These are phyloP conservation scores for Amanita pallidorosea DNA, from an alignment of 768 basidiomycete species.

Conservation along the genomic window DNA sequence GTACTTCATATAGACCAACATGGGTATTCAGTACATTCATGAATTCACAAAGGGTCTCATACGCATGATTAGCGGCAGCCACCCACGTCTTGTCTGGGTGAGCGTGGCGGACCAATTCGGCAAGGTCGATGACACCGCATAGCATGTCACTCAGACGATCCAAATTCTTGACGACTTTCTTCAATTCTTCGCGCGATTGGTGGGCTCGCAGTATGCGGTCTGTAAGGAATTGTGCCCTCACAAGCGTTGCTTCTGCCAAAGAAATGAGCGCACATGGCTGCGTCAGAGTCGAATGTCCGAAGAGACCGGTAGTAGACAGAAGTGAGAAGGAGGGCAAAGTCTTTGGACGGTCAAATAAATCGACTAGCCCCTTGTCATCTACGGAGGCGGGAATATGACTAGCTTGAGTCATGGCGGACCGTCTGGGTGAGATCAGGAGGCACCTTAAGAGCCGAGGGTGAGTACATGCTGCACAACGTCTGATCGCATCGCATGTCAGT, in stretches of 20 bases:
- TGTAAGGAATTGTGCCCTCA: slow-evolving; percentile 75
- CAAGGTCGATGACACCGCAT: slow-evolving; percentile 93
- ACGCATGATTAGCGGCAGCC: slow-evolving; percentile 73
- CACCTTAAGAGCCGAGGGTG: slow-evolving; percentile 33
- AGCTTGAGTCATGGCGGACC: slow-evolving; percentile 29
- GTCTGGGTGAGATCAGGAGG: slow-evolving; percentile 18
- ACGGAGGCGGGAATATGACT: slow-evolving; percentile 45
- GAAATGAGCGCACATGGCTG: slow-evolving; percentile 58
- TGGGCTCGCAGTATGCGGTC: slow-evolving; percentile 70
- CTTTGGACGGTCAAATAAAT: slow-evolving; percentile 62
- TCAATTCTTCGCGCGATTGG: slow-evolving; percentile 63
- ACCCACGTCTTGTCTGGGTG: slow-evolving; percentile 86
- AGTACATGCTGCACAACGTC: slow-evolving; percentile 20
- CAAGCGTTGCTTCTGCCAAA: slow-evolving; percentile 70
- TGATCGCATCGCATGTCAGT: slow-evolving; percentile 30
- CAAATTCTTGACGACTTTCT: slow-evolving; percentile 88
- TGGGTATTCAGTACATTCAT: slow-evolving; percentile 98
- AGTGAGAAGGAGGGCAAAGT: slow-evolving; percentile 25
- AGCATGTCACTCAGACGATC: slow-evolving; percentile 94
- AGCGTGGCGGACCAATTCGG: slow-evolving; percentile 86
- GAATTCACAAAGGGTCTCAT: slow-evolving; percentile 88
- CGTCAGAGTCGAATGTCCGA: slow-evolving; percentile 66
- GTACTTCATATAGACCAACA: slow-evolving; percentile 79
- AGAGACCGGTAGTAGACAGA: slow-evolving; percentile 64
- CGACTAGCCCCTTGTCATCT: slow-evolving; percentile 57